Evolutionary conservation across 805 yeast genomes (phyloP).

Genomic region (Cyberlindnera suaveolens): DNA sequence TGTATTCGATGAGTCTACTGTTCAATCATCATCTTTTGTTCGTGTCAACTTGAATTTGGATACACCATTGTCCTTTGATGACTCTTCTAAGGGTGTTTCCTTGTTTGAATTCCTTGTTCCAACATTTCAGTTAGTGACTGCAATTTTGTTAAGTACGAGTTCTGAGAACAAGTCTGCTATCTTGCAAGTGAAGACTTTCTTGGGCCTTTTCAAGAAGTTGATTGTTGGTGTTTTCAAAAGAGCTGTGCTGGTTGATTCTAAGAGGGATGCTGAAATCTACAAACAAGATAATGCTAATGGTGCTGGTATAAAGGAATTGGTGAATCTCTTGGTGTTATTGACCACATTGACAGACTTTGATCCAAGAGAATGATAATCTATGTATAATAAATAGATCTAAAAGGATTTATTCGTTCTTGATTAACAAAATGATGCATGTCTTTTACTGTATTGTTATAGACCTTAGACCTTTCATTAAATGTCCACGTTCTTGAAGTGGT

Average conservation of each 20-base stretch:
- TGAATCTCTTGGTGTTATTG: conserved; percentile 47
- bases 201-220: conserved; percentile 47
- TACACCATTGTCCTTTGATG: conserved; percentile 37
- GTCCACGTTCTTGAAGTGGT: conserved; percentile 22
- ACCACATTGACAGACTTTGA: conserved; percentile 42
- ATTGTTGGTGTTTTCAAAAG: conserved; percentile 58
- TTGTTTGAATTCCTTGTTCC: conserved; percentile 67
- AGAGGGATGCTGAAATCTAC: conserved; percentile 22
- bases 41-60: conserved; percentile 46
- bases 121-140: conserved; percentile 61
- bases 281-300: conserved; percentile 24
- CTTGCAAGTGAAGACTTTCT: conserved; percentile 42
- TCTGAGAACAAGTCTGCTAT: conserved; percentile 61
- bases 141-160: conserved; percentile 70
- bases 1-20: conserved; percentile 32
- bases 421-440: neutral
- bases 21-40: conserved; percentile 28
- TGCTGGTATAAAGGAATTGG: conserved; percentile 43
- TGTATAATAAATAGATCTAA: neutral
- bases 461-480: conserved; percentile 5
- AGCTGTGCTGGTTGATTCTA: conserved; percentile 35
- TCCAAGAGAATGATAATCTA: conserved; percentile 26
- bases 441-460: neutral
- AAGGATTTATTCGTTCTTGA: neutral
- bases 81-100: conserved; percentile 35